Conservation (phyloP, 805 yeast genomes). For the Pichia membranifaciens region DNA sequence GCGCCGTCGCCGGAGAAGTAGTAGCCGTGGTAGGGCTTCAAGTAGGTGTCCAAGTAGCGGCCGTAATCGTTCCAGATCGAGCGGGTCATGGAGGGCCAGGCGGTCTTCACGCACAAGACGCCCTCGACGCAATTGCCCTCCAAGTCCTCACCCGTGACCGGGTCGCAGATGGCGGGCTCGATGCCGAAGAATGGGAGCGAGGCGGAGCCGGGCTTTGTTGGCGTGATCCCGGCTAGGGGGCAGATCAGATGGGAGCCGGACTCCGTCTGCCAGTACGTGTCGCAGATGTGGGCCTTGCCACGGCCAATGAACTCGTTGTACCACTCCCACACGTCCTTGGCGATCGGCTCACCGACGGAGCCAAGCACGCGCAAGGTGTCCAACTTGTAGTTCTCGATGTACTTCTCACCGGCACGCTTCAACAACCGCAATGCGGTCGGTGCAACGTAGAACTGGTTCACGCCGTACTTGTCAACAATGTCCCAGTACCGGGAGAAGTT, state of each 20-base stretch:
- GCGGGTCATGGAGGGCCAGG: slow-evolving; percentile 88
- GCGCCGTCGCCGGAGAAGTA: slow-evolving; percentile 91
- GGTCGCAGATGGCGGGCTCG: slow-evolving; percentile 66
- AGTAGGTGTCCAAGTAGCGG: slow-evolving; percentile 73
- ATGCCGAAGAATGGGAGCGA: slow-evolving; percentile 82
- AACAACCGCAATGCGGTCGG: slow-evolving; percentile 77
- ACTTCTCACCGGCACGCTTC: slow-evolving; percentile 66
- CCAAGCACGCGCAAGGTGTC: slow-evolving; percentile 65
- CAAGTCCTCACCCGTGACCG: slow-evolving; percentile 66
- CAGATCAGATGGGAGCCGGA: slow-evolving; percentile 76
- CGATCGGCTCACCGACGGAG: slow-evolving; percentile 83
- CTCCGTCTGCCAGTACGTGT: slow-evolving; percentile 89
- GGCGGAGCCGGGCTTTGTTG: slow-evolving; percentile 82
- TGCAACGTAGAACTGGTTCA: slow-evolving; percentile 77
- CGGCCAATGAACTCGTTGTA: slow-evolving; percentile 67
- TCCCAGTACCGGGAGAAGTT: slow-evolving; percentile 76
- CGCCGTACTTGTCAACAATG: slow-evolving; percentile 63
- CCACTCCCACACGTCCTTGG: slow-evolving; percentile 87
- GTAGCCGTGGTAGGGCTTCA: slow-evolving; percentile 74
- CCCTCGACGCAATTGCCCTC: slow-evolving; percentile 72
- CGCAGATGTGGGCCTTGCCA: slow-evolving; percentile 64
- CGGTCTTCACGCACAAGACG: slow-evolving; percentile 61
- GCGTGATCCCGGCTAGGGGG: slow-evolving; percentile 70
- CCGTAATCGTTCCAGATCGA: slow-evolving; percentile 73
- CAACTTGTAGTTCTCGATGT: slow-evolving; percentile 56